Percentiles rank a stretch among this genome's conserved stretches.
Conservation (phyloP, 2,329 filamentous ascomycete genomes). For the Blumeria hordei region DNA sequence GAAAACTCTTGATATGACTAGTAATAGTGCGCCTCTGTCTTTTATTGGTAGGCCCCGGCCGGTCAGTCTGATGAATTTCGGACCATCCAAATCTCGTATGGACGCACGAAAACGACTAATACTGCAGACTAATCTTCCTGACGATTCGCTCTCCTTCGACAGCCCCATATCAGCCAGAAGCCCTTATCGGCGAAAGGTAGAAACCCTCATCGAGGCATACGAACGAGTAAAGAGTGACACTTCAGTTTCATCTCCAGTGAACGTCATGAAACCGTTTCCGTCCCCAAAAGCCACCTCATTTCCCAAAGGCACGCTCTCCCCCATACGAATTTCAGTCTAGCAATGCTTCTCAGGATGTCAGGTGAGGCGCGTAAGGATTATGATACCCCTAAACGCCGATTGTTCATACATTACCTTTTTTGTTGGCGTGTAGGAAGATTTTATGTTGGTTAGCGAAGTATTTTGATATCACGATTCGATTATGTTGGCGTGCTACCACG, state of each 20-base stretch:
- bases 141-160: not conserved
- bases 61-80: not conserved
- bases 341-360: too few relatives aligned
- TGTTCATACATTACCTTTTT: too few relatives aligned
- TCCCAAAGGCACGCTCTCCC: not conserved
- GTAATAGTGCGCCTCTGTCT: not conserved
- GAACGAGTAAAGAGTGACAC: not conserved
- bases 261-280: not conserved
- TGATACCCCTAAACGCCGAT: too few relatives aligned
- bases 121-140: not conserved
- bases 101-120: not conserved
- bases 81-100: not conserved
- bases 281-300: not conserved
- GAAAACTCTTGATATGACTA: not conserved
- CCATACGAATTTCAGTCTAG: too few relatives aligned
- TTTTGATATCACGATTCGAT: too few relatives aligned
- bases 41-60: not conserved
- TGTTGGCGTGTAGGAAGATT: too few relatives aligned
- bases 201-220: not conserved
- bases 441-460: too few relatives aligned
- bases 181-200: not conserved
- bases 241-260: not conserved
- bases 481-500: too few relatives aligned
- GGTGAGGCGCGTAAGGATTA: too few relatives aligned
- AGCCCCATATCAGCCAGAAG: not conserved